A percentile compares a stretch with the other conserved stretches of the same genome.
Conservation (phyloP, 2,329 filamentous ascomycete species). For the Ophiostoma ulmi region DNA sequence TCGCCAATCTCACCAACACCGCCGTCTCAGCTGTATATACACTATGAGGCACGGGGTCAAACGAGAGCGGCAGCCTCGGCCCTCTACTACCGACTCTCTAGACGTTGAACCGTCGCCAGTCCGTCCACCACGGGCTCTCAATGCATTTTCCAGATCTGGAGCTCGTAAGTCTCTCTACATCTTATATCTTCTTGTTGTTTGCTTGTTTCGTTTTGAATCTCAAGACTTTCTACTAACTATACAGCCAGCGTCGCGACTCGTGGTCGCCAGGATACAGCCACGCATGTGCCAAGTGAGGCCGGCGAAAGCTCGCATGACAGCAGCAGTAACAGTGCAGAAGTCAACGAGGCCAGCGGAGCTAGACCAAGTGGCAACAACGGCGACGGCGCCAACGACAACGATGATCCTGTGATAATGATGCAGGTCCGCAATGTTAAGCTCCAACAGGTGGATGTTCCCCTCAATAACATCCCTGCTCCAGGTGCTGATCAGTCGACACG, state of each 20-base stretch:
- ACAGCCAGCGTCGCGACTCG: neutral
- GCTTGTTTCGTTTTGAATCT: neutral
- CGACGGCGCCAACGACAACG: slow-evolving; percentile 26
- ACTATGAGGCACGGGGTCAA: neutral
- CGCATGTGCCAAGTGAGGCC: neutral
- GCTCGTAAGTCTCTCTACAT: slow-evolving; percentile 29
- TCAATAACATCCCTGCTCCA: slow-evolving; percentile 1
- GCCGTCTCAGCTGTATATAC: neutral
- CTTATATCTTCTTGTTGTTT: neutral
- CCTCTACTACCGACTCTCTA: neutral
- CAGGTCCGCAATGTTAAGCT: slow-evolving; percentile 29
- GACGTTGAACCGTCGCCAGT: neutral
- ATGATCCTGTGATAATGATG: slow-evolving; percentile 31
- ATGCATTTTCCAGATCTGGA: slow-evolving; percentile 26
- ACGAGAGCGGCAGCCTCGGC: neutral
- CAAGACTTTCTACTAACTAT: neutral
- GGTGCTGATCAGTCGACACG: slow-evolving; percentile 11
- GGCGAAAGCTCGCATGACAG: neutral
- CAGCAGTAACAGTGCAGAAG: neutral
- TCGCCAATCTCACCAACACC: neutral
- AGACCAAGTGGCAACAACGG: slow-evolving; percentile 10
- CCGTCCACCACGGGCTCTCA: neutral
- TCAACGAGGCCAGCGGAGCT: slow-evolving; percentile 31
- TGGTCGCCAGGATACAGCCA: neutral
- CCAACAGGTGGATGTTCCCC: slow-evolving; percentile 1